Conservation (phyloP, 768 basidiomycete species). For the Russula brevipes region DNA sequence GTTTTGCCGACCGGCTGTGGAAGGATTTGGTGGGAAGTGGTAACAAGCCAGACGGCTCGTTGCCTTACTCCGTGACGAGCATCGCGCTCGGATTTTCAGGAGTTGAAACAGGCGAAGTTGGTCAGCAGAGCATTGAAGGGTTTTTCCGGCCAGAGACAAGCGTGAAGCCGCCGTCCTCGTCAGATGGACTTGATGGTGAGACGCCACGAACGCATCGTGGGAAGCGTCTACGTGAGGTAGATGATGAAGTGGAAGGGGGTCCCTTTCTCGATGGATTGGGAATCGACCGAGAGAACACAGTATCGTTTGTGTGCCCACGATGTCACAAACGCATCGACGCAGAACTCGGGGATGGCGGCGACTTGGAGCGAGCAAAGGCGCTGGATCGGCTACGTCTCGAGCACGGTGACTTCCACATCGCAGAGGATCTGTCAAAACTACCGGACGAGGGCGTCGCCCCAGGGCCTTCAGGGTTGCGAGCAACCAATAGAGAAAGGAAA, state of each 20-base stretch:
- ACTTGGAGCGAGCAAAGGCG: slow-evolving; percentile 27
- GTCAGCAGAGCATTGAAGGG: slow-evolving; percentile 82
- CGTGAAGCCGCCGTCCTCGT: slow-evolving; percentile 4
- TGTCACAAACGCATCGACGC: slow-evolving; percentile 6
- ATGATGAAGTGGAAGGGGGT: slow-evolving; percentile 19
- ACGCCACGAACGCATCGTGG: slow-evolving; percentile 24
- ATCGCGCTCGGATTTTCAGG: slow-evolving; percentile 74
- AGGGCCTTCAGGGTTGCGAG: slow-evolving; percentile 16
- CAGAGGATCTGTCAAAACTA: slow-evolving; percentile 62
- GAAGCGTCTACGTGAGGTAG: slow-evolving; percentile 9
- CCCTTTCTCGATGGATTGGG: background rate
- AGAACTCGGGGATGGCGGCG: slow-evolving; percentile 28
- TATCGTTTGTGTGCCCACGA: slow-evolving; percentile 12
- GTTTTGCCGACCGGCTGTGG: slow-evolving; percentile 77
- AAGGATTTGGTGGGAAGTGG: slow-evolving; percentile 66
- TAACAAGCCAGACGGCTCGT: slow-evolving; percentile 30
- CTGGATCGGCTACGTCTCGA: slow-evolving; percentile 52
- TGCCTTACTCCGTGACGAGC: slow-evolving; percentile 60
- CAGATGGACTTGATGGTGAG: background rate
- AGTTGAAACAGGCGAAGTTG: slow-evolving; percentile 65
- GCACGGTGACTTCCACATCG: slow-evolving; percentile 88
- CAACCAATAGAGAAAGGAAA: slow-evolving; percentile 23
- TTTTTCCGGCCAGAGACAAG: slow-evolving; percentile 54
- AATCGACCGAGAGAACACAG: background rate
- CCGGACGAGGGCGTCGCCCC: slow-evolving; percentile 27